These are phyloP conservation scores for Thraustochytrium sp. DNA, from an alignment of 352 stramenopile species.

Conservation along the genomic window DNA sequence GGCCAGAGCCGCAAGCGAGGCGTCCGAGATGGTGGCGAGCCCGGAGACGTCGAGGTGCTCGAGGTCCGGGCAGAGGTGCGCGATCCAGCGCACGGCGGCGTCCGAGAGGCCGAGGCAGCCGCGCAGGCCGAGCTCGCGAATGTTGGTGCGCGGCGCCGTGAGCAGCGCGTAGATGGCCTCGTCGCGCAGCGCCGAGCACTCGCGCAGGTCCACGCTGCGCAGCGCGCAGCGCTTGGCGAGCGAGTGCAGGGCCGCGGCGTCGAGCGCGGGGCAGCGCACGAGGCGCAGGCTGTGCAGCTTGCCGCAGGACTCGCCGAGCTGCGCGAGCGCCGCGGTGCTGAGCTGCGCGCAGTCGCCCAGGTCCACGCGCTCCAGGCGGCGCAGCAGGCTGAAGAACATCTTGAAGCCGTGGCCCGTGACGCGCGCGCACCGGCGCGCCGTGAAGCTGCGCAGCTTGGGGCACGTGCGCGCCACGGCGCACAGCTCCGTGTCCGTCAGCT, in stretches of 20 bases:
- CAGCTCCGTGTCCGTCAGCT: background rate
- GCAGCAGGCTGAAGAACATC: conserved; percentile 33
- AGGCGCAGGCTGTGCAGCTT: background rate
- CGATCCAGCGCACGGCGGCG: background rate
- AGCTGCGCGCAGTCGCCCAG: background rate
- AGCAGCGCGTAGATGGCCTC: background rate
- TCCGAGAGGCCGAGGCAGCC: background rate
- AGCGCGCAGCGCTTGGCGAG: background rate
- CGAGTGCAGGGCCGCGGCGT: background rate
- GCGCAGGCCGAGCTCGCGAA: background rate
- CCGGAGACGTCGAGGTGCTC: background rate
- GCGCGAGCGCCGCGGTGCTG: background rate
- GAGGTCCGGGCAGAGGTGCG: background rate
- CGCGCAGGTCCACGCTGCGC: background rate
- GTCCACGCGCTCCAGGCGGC: background rate
- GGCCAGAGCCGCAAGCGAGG: background rate
- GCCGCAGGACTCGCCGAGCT: background rate
- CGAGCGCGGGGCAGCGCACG: background rate
- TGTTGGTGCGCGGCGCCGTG: background rate
- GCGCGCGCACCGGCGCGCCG: background rate
- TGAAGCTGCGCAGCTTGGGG: conserved; percentile 2
- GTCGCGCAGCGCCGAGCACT: background rate
- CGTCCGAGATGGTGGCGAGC: background rate
- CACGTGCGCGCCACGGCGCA: conserved; percentile 9
- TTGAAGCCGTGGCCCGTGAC: background rate